Conservation (phyloP, 352 stramenopile species). For the Pythium chondricola region DNA sequence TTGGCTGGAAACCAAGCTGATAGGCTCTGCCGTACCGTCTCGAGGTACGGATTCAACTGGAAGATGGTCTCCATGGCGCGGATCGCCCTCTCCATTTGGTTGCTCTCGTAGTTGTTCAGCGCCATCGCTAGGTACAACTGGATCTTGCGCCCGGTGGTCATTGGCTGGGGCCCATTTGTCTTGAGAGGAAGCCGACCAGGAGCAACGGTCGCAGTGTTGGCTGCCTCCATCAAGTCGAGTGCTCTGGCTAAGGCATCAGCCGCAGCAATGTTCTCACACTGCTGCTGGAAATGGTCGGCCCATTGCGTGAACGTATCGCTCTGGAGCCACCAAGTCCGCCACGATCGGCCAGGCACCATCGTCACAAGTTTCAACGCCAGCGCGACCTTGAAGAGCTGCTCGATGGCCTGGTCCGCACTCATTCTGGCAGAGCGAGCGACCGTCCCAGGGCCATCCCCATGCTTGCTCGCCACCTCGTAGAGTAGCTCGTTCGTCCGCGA, state of each 20-base stretch:
- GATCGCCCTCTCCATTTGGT: conserved; percentile 75
- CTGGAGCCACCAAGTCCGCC: conserved; percentile 30
- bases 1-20: conserved; percentile 59
- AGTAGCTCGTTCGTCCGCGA: conserved; percentile 54
- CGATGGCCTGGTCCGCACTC: conserved; percentile 36
- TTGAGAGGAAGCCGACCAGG: no score
- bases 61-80: conserved; percentile 63
- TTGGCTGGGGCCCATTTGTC: no score
- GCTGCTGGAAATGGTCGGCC: conserved; percentile 40
- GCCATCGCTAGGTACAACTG: conserved; percentile 50
- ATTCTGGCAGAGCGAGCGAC: conserved; percentile 14
- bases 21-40: conserved; percentile 48
- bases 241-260: conserved; percentile 44
- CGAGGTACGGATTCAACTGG: conserved; percentile 43
- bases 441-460: not conserved
- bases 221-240: conserved; percentile 37
- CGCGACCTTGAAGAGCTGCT: conserved; percentile 37
- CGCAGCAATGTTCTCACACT: conserved; percentile 39
- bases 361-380: not conserved
- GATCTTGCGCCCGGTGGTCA: conserved; percentile 19
- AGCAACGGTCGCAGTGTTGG: not conserved
- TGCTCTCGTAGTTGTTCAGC: conserved; percentile 60
- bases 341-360: conserved; percentile 16
- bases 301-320: conserved; percentile 42
- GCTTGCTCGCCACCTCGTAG: conserved; percentile 13